These are phyloP conservation scores for Cladosporium sp. DNA, from an alignment of 2,329 filamentous ascomycete genomes.

Conservation along the genomic window DNA sequence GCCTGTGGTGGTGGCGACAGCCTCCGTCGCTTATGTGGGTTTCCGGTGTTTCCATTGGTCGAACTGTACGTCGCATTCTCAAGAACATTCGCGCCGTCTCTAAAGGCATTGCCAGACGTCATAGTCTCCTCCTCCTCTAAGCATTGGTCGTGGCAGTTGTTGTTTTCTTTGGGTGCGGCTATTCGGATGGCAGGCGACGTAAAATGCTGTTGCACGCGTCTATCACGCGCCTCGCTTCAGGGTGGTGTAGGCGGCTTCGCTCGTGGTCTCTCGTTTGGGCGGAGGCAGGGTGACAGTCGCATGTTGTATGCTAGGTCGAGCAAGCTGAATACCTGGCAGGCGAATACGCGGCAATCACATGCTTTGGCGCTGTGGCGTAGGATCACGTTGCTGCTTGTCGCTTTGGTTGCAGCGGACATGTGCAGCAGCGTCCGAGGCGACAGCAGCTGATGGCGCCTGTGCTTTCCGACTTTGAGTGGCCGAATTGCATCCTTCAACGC, in stretches of 20 bases:
- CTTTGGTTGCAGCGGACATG: neutral
- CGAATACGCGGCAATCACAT: neutral
- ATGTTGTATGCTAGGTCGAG: neutral
- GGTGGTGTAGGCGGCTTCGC: conserved; percentile 14
- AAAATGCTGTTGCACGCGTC: conserved; percentile 1
- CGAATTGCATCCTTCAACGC: no score
- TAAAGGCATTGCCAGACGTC: conserved; percentile 8
- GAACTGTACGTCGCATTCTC: neutral
- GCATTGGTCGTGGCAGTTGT: neutral
- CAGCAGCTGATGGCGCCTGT: neutral
- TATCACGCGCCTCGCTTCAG: conserved; percentile 13
- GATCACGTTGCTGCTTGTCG: neutral
- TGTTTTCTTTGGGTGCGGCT: neutral
- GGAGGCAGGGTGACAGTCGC: neutral
- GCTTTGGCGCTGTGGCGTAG: neutral
- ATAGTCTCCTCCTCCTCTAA: neutral
- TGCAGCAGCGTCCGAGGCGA: neutral
- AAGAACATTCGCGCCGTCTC: neutral
- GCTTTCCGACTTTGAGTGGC: no score
- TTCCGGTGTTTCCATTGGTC: neutral
- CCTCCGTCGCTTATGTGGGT: conserved; percentile 13
- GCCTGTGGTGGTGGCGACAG: conserved; percentile 9
- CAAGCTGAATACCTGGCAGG: neutral
- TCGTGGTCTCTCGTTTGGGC: conserved; percentile 1
- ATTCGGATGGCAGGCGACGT: neutral